Evolutionary conservation across 495 filamentous ascomycete species (phyloP), one percentile per base, ranked within the genome.

Genomic region (Hypoxylon fuscum): DNA sequence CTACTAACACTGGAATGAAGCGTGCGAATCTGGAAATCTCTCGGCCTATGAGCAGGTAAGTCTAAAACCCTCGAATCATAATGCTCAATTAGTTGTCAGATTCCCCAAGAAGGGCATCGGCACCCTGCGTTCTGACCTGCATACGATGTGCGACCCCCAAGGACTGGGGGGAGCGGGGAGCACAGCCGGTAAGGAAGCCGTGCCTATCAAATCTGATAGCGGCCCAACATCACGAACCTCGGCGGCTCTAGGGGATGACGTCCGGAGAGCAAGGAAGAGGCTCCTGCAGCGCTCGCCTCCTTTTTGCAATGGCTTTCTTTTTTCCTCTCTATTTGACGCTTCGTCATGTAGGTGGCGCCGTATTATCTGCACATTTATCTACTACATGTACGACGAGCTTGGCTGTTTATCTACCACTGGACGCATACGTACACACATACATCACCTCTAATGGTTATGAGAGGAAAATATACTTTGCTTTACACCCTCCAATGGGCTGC

Each of bases 71-170:
- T 53, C 52, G 27, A 52, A 51, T 51, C 22, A 25, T 50, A 4
- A 46, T 12, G 9, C 50, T 25, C 21, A 35, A 66, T 66, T 56
- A 45, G 40, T 29, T 12, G 2, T 53, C 14, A 29, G 37, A 50
- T 18, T 55, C 46, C 40, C 45, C 53, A 23, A 21, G 14, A 14
- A 43, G 34, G 46, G 47, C 9, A 47, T 43, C 43, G 38, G 52
- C 53, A 48, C 38, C 41, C 34, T 66, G 57, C 63, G 43, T 62
- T 47, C 42, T 53, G 52, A 66, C 57, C 52, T 58, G 63, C 63
- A 66, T 62, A 32, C 20, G 38, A 21, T 22, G 42, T 34, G 56
- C 44, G 50, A 56, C 62, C 46, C 44, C 40, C 55, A 41, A 56
- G 56, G 62, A 60, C 53, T 25, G 57, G 56, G 62, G 42, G 15